A percentile compares a stretch with the other conserved stretches of the same genome.
phyloP scores from a whole-genome alignment of 441 rosid species.

The Populus tomentosa region DNA sequence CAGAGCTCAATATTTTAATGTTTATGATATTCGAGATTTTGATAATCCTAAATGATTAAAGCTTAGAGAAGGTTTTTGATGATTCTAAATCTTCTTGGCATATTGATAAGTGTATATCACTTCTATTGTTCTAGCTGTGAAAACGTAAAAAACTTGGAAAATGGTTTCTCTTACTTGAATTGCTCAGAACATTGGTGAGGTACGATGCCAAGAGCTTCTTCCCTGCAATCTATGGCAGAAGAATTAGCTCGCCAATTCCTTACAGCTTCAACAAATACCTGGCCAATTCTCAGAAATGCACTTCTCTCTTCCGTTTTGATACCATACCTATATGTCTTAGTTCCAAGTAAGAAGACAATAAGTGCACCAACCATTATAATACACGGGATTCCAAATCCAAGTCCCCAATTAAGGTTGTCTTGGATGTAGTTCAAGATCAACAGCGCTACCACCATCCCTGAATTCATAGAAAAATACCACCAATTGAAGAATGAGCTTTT shows the following conservation, averaged over 20 bases:
- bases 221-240: conserved; percentile 11
- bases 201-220: conserved; percentile 14
- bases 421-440: conserved; percentile 27
- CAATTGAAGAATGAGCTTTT: too few species aligned
- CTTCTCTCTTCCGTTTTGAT: conserved; percentile 19
- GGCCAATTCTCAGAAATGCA: conserved; percentile 33
- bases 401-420: conserved; percentile 41
- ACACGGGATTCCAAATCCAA: conserved; percentile 42
- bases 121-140: too few species aligned
- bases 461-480: too few species aligned
- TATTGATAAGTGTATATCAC: too few species aligned
- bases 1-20: too few species aligned
- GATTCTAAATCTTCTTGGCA: too few species aligned
- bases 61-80: too few species aligned
- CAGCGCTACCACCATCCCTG: too few species aligned
- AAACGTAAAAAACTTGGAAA: too few species aligned
- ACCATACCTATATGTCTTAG: conserved; percentile 27
- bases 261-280: conserved; percentile 17
- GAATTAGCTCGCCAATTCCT: conserved; percentile 22
- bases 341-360: conserved; percentile 39
- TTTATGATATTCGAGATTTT: too few species aligned
- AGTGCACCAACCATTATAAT: conserved; percentile 28
- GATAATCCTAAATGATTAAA: too few species aligned
- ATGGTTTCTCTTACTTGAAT: conserved; percentile 28
- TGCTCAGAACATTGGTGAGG: conserved; percentile 26